These are phyloP conservation scores for Xylariomycetidae sp. DNA, from an alignment of 2,329 filamentous ascomycete genomes.

Conservation along the genomic window DNA sequence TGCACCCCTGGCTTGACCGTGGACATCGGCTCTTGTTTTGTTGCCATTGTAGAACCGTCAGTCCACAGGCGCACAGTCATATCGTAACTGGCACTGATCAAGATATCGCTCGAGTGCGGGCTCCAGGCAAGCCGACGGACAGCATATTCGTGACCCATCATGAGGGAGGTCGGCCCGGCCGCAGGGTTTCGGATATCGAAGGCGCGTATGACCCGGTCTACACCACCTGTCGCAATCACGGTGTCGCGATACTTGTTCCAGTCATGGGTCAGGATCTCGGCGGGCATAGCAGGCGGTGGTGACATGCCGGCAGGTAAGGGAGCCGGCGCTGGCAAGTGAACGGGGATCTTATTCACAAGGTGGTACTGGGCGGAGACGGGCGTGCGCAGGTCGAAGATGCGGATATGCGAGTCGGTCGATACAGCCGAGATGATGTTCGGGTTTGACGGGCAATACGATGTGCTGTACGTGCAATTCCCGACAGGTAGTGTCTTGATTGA, in stretches of 20 bases:
- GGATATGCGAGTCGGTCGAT: slow-evolving; percentile 80
- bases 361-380: slow-evolving; percentile 84
- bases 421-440: slow-evolving; percentile 82
- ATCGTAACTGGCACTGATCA: slow-evolving; percentile 90
- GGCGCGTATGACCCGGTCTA: slow-evolving; percentile 79
- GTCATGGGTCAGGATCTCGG: slow-evolving; percentile 88
- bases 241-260: slow-evolving; percentile 97
- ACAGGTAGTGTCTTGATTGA: slow-evolving; percentile 83
- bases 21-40: slow-evolving; percentile 15
- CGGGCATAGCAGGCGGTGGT: slow-evolving; percentile 47
- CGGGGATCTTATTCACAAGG: slow-evolving; percentile 74
- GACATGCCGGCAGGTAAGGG: slow-evolving; percentile 26
- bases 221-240: slow-evolving; percentile 80
- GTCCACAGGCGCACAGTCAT: slow-evolving; percentile 97
- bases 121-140: slow-evolving; percentile 84
- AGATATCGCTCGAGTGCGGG: slow-evolving; percentile 81
- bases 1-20: slow-evolving; percentile 55
- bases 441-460: slow-evolving; percentile 84
- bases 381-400: slow-evolving; percentile 86
- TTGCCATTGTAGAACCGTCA: slow-evolving; percentile 52
- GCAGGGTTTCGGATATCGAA: slow-evolving; percentile 81
- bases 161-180: slow-evolving; percentile 64
- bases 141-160: slow-evolving; percentile 87
- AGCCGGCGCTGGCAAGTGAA: slow-evolving; percentile 61
- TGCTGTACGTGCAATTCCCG: slow-evolving; percentile 89